Conservation (phyloP, 169 alveolate genomes). For the Theileria annulata region DNA sequence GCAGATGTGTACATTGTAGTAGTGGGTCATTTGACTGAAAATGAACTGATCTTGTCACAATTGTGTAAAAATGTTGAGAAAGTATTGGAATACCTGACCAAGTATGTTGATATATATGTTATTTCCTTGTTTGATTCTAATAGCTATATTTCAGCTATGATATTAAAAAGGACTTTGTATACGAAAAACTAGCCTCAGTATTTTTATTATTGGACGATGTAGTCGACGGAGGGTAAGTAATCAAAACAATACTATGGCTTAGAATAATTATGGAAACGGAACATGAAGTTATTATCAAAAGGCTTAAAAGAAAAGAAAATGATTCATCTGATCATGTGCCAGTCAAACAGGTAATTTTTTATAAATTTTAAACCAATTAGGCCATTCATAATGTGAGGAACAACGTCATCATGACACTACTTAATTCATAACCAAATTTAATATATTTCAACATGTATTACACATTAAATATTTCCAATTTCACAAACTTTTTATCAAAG, state of each 20-base stretch:
- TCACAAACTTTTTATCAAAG: conserved; percentile 2
- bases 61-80: conserved; percentile 61
- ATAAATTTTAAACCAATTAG: conserved; percentile 1
- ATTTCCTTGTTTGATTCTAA: neutral
- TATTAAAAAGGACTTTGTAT: conserved; percentile 58
- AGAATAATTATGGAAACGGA: conserved; percentile 65
- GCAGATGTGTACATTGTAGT: conserved; percentile 50
- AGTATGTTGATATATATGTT: conserved; percentile 14
- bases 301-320: conserved; percentile 51
- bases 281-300: conserved; percentile 34
- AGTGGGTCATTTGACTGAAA: conserved; percentile 68
- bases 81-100: conserved; percentile 58
- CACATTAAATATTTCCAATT: conserved; percentile 10
- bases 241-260: neutral
- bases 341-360: conserved; percentile 45
- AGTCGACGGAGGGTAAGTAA: conserved; percentile 74
- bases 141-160: conserved; percentile 36
- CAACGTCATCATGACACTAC: conserved; percentile 62
- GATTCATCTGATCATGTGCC: conserved; percentile 55
- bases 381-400: conserved; percentile 65
- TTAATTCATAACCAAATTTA: conserved; percentile 34
- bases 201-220: conserved; percentile 73
- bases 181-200: conserved; percentile 70
- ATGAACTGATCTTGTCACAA: conserved; percentile 70
- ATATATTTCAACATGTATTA: conserved; percentile 17